These are phyloP conservation scores for Detonula confervacea DNA, from an alignment of 352 stramenopile genomes.

Conservation along the genomic window DNA sequence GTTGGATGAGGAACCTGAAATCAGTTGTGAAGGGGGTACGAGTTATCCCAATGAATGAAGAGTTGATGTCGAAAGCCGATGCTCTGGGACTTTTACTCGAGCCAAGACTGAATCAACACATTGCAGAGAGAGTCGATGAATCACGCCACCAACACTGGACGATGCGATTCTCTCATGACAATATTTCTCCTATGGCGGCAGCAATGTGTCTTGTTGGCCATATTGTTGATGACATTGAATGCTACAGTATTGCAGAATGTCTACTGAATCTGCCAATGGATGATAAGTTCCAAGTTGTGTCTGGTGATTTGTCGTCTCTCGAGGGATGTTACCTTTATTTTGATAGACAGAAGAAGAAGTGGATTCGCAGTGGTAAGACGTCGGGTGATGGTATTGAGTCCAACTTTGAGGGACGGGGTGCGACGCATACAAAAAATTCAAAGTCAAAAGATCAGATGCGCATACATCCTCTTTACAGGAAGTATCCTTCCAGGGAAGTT, in stretches of 20 bases:
- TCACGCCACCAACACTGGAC: constrained; percentile 2
- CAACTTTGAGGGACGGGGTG: constrained; percentile 9
- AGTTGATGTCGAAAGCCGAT: background rate
- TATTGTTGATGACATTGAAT: constrained; percentile 13
- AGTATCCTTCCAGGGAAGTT: constrained; percentile 2
- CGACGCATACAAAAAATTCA: constrained; percentile 14
- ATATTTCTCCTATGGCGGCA: constrained; percentile 20
- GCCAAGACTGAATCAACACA: constrained; percentile 2
- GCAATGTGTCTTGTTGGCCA: constrained; percentile 23
- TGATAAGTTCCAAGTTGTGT: background rate
- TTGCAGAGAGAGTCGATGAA: constrained; percentile 4
- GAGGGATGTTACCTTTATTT: constrained; percentile 28
- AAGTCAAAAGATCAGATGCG: constrained; percentile 8
- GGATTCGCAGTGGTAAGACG: constrained; percentile 17
- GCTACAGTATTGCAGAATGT: background rate
- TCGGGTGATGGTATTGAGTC: background rate
- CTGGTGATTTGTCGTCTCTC: background rate
- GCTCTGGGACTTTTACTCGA: background rate
- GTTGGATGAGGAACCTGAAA: constrained; percentile 1
- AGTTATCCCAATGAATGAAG: constrained; percentile 4
- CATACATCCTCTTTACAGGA: background rate
- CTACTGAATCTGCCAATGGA: constrained; percentile 7
- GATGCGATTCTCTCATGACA: constrained; percentile 6
- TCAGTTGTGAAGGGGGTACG: background rate
- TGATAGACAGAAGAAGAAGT: constrained; percentile 4